Percentiles rank a stretch among this genome's conserved stretches.
Conservation (phyloP, 257 asterid species). For the Solanum sejunctum region DNA sequence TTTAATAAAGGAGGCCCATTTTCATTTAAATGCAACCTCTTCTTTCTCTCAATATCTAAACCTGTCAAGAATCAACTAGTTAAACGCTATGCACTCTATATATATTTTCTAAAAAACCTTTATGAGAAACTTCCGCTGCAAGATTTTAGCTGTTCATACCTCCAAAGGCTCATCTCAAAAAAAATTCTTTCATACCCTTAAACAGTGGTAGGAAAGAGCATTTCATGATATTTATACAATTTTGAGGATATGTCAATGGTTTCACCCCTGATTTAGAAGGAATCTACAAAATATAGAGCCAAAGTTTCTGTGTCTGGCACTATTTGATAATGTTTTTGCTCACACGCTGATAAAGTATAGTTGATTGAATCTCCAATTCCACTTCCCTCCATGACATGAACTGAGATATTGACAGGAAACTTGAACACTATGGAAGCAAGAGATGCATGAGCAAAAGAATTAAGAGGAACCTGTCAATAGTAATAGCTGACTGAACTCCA, state of each 20-base stretch:
- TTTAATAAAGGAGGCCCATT: background rate
- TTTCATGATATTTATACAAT: background rate
- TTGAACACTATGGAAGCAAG: background rate
- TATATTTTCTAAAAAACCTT: background rate
- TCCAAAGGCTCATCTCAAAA: background rate
- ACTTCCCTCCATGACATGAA: no score
- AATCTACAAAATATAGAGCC: background rate
- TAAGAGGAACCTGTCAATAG: background rate
- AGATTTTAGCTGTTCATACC: background rate
- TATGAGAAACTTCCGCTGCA: background rate
- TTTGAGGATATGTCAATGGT: background rate
- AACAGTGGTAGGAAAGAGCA: background rate
- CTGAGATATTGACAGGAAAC: no score
- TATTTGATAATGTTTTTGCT: background rate
- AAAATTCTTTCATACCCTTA: background rate
- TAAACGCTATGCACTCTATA: background rate
- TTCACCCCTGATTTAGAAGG: no score
- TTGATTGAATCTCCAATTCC: background rate
- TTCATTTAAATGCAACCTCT: background rate
- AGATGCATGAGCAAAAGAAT: background rate
- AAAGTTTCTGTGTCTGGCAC: background rate
- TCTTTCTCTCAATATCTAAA: background rate
- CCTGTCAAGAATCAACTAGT: background rate
- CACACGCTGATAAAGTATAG: background rate
- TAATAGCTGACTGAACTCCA: background rate